Evolutionary conservation across 345 rosid genomes (phyloP), one percentile per base, ranked within the genome.

Genomic region (Arabis alpina): DNA sequence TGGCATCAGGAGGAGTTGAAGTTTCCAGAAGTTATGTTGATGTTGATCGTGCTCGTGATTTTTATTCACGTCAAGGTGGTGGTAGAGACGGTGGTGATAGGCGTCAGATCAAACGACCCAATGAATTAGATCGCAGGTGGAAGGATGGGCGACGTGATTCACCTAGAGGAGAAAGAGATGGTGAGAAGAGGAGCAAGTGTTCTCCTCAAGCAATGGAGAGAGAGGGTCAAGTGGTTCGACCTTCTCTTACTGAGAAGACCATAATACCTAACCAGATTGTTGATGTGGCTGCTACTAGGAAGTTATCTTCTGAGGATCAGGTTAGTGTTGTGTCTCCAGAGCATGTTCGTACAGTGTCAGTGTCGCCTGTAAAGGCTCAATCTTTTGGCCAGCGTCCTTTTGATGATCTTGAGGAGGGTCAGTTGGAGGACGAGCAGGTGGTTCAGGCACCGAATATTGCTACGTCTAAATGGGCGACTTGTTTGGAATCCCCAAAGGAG

Each of bases 331-430:
- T 34, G 43, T 68, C 48, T 49, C 42, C 59, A 2, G 80, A 34
- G 0, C 23, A 19, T 19, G 23, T 19, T 19, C 23, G 23, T 19
- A 19, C 37, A 32, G 54, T 39, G 41, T 65, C 48, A 54, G 73
- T 64, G 1, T 10, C 5, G 36, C 10, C 49, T 3, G 51, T 40
- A 4, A 14, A 60, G 57, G 16, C 56, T 45, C 64, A 57, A 19
- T 39, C 40, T 16, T 15, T 39, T 54, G 34, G 45, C 25, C 55
- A 51, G 15, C 37, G 61, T 44, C 52, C 64, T 83, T 61, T 81
- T 87, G 88, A 86, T 82, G 73, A 66, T 66, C 47, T 85, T 77
- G 90, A 88, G 84, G 90, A 86, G 76, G 97, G 95, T n/a, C 88
- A 90, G 63, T 47, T 44, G 54, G 76, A 76, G 12, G 62, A 76